Percentiles rank a stretch among this genome's conserved stretches.
These are phyloP conservation scores for Mycena indigotica DNA, from an alignment of 768 basidiomycete genomes.

Conservation along the genomic window DNA sequence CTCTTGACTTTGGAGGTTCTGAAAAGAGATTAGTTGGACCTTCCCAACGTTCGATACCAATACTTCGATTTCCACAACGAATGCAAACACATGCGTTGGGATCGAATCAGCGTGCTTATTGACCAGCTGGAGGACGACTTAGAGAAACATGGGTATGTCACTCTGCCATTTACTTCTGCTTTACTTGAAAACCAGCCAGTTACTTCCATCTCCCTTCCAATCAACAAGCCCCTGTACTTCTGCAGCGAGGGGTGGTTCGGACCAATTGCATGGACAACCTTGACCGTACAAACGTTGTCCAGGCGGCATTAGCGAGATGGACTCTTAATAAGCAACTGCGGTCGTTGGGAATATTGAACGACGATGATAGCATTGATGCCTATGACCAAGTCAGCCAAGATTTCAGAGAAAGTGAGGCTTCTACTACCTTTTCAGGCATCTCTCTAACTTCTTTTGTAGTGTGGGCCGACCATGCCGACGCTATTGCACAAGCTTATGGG, in stretches of 20 bases:
- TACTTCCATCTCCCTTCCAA: constrained; percentile 74
- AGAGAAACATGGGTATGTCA: constrained; percentile 62
- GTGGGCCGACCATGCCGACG: constrained; percentile 97
- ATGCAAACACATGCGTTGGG: constrained; percentile 93
- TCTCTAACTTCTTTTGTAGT: constrained; percentile 49
- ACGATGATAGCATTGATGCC: constrained; percentile 76
- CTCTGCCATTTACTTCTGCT: not conserved
- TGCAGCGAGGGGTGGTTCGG: constrained; percentile 79
- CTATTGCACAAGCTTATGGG: constrained; percentile 86
- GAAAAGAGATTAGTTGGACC: constrained; percentile 48
- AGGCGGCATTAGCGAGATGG: constrained; percentile 88
- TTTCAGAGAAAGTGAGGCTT: constrained; percentile 81
- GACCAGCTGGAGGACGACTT: constrained; percentile 76
- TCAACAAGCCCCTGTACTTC: constrained; percentile 47
- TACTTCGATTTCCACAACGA: constrained; percentile 99
- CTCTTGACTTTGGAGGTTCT: constrained; percentile 9
- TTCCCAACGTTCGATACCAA: constrained; percentile 77
- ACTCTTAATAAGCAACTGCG: constrained; percentile 78
- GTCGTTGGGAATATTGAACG: constrained; percentile 68
- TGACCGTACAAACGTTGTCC: constrained; percentile 96
- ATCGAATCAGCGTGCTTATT: constrained; percentile 82
- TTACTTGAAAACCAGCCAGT: constrained; percentile 40
- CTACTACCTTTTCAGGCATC: not conserved
- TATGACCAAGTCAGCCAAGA: constrained; percentile 77
- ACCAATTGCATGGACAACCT: constrained; percentile 99